Base-by-base conservation (phyloP, 1,284 basidiomycete genomes). In the Rhodotorula sp. region DNA sequence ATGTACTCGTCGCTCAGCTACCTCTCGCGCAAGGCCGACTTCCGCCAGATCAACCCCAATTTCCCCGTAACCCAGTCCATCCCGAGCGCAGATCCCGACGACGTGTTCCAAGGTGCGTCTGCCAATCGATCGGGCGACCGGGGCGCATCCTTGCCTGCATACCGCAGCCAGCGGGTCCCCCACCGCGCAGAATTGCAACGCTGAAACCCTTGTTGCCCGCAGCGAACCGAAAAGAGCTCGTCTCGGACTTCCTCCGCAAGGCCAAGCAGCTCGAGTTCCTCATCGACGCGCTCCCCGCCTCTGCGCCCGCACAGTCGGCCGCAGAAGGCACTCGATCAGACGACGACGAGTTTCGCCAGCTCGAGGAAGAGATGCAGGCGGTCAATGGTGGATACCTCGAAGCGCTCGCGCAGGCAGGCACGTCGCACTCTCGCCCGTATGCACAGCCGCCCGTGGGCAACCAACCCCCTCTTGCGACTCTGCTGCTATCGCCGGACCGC, bases 181-280 rank as follows among this genome's bases (percentile, higher is more conserved):
- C n/a, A n/a, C n/a, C n/a, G n/a, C n/a, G n/a, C n/a, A n/a, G n/a
- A n/a, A n/a, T n/a, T n/a, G n/a, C n/a, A n/a, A n/a, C n/a, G n/a
- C n/a, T n/a, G n/a, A n/a, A n/a, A n/a, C n/a, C n/a, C n/a, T n/a
- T n/a, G n/a, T n/a, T n/a, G n/a, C n/a, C 1, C 41, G 53, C 77
- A 92, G 91, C 87, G 15, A 92, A 91, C 82, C 87, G 89, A 80
- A 88, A 86, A 74, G 90, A 92, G 80, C 87, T 93, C 27, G 89
- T 91, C 7, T 84, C 85, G 29, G 91, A 93, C 77, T 83, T 93
- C 54, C 85, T 92, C 56, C 85, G 88, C 46, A 92, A 93, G 79
- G 90, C 91, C 27, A 92, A 92, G 78, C 91, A 93, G 80, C 86
- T 93, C 57, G 89, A 93, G 77, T 88, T 87, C 75, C 85, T 93